phyloP scores from a whole-genome alignment of 371 early-diverging fungal genomes.

The Conidiobolus incongruus region DNA sequence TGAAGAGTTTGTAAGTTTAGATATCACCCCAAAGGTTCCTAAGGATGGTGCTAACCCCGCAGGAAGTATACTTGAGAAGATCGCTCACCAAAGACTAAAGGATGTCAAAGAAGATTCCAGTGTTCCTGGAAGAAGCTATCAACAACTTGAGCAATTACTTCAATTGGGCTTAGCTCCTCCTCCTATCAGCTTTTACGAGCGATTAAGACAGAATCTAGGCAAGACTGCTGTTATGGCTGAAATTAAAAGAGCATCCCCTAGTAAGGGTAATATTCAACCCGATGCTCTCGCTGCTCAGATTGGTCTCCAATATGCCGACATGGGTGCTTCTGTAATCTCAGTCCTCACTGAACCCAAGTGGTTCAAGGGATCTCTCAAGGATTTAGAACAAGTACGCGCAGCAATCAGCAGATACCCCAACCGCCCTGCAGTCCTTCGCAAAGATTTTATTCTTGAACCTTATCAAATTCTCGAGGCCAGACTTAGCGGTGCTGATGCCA shows the following conservation, averaged over 20 bases:
- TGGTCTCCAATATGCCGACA: constrained; percentile 61
- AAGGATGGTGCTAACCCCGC: constrained; percentile 8
- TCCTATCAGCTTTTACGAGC: constrained; percentile 46
- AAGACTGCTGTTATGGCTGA: constrained; percentile 73
- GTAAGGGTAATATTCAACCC: constrained; percentile 75
- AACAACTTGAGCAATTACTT: constrained; percentile 41
- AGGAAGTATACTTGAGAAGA: constrained; percentile 27
- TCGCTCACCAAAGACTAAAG: constrained; percentile 45
- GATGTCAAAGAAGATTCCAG: constrained; percentile 52
- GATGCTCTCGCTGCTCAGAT: constrained; percentile 64
- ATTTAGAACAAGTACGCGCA: constrained; percentile 62
- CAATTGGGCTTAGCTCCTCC: constrained; percentile 49
- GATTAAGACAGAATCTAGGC: constrained; percentile 24
- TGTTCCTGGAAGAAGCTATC: constrained; percentile 43
- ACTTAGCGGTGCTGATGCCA: constrained; percentile 75
- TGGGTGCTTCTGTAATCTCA: constrained; percentile 80
- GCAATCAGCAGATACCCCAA: constrained; percentile 31
- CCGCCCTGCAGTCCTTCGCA: constrained; percentile 82
- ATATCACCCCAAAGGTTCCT: background rate
- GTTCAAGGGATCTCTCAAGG: constrained; percentile 85
- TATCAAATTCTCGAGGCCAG: constrained; percentile 90
- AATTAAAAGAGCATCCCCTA: constrained; percentile 92
- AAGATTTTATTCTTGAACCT: constrained; percentile 90
- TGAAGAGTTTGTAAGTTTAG: background rate
- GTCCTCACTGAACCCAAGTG: constrained; percentile 93